Conservation (phyloP, 2,329 filamentous ascomycete species). For the Albifimbria verrucaria region DNA sequence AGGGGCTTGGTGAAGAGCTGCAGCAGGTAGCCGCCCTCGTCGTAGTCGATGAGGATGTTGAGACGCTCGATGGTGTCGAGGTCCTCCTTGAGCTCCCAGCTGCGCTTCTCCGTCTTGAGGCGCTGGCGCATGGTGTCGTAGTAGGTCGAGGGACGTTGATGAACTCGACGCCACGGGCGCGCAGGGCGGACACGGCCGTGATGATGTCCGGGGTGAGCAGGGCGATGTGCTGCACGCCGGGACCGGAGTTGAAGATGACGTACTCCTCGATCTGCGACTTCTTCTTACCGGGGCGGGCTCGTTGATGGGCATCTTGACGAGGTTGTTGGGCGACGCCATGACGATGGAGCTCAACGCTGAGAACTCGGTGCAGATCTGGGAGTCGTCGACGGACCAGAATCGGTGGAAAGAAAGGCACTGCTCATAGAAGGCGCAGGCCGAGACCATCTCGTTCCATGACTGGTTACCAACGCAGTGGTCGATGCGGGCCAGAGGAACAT, state of each 20-base stretch:
- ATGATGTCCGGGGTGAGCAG: slow-evolving; percentile 81
- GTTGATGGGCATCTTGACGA: slow-evolving; percentile 98
- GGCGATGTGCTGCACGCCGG: slow-evolving; percentile 92
- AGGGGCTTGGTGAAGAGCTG: slow-evolving; percentile 81
- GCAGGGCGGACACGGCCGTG: slow-evolving; percentile 69
- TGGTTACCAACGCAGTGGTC: slow-evolving; percentile 98
- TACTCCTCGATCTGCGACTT: slow-evolving; percentile 94
- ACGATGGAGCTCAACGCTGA: slow-evolving; percentile 85
- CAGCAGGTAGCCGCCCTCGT: slow-evolving; percentile 82
- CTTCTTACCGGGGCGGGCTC: slow-evolving; percentile 88
- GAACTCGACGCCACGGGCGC: slow-evolving; percentile 87
- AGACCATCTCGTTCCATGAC: slow-evolving; percentile 84
- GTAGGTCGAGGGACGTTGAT: slow-evolving; percentile 87
- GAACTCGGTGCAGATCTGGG: slow-evolving; percentile 88
- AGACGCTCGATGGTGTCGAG: slow-evolving; percentile 72
- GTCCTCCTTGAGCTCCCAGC: slow-evolving; percentile 71
- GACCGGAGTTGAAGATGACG: slow-evolving; percentile 83
- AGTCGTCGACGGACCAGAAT: slow-evolving; percentile 96
- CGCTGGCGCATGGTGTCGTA: slow-evolving; percentile 74
- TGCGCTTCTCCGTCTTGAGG: slow-evolving; percentile 59
- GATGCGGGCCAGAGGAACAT: slow-evolving; percentile 68
- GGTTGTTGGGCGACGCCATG: slow-evolving; percentile 80
- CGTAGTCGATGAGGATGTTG: slow-evolving; percentile 92
- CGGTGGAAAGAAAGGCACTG: slow-evolving; percentile 87
- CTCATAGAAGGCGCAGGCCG: slow-evolving; percentile 73